phyloP scores from a whole-genome alignment of 306 rosid species.

The Begonia masoniana region DNA sequence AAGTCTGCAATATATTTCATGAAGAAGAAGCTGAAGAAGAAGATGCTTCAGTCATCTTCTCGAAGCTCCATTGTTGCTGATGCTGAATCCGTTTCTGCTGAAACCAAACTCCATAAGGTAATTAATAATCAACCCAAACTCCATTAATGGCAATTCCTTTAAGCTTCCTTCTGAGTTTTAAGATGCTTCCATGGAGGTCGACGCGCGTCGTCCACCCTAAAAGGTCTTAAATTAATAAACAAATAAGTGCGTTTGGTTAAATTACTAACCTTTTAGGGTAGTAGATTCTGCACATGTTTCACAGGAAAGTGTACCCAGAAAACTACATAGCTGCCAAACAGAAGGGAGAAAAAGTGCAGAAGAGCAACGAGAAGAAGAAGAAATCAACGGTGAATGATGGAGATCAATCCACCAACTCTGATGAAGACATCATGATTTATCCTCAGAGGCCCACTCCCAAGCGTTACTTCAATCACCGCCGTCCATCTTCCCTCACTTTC shows the following conservation, averaged over 20 bases:
- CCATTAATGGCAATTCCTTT: not conserved
- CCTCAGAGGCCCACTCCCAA: no score
- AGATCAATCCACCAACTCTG: no score
- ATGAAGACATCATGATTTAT: no score
- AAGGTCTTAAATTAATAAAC: not conserved
- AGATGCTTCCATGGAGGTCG: not conserved
- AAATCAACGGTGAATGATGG: not conserved
- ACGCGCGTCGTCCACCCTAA: not conserved
- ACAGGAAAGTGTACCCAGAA: constrained; percentile 1
- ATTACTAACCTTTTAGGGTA: not conserved
- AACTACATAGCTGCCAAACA: not conserved
- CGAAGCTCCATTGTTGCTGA: not conserved
- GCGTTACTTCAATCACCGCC: no score
- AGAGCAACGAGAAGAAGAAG: not conserved
- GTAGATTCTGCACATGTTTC: not conserved
- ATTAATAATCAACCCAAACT: not conserved
- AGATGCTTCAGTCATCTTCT: not conserved
- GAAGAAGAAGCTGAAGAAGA: not conserved
- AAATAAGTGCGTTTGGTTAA: no score
- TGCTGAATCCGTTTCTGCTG: not conserved
- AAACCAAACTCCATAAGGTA: not conserved
- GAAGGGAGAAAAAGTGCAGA: not conserved
- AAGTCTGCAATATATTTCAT: not conserved
- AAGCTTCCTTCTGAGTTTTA: no score
- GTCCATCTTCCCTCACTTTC: no score